Base-by-base conservation (phyloP, 192 early-diverging fungal species). In the Coemansia sp. region DNA sequence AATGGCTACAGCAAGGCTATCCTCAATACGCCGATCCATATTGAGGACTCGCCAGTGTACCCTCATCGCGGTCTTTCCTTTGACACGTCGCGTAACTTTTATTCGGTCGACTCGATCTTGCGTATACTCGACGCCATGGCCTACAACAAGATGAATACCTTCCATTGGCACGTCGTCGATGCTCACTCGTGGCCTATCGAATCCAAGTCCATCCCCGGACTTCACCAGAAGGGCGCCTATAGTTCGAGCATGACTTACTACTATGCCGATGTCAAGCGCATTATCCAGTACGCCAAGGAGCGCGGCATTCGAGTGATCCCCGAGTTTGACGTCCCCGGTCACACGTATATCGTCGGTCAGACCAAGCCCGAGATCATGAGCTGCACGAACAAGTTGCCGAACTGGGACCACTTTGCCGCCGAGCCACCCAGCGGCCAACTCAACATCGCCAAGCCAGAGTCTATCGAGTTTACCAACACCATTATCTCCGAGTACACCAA, bases 261-360 rank as follows among this genome's bases (percentile, higher is more conserved):
- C 17, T 88, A 92, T 70, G 59, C 75, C 14, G 93, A 96, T 36
- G 87, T 96, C 23, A 34, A 82, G 46, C 64, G 68, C 0, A 83
- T 97, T 36, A 84, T 96, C 27, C 53, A 85, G 25, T 94, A 93
- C 76, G 94, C 87, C 48, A 77, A 81, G 27, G 84, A 85, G 32
- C 88, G 90, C 31, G 93, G 93, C n/a, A 89, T 96, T 51, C 87
- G 95, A 11, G 85, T 97, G 12, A 90, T 96, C 45, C 94, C 94
- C 3, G 95, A 97, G 76, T 86, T 95, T 62, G 94, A 97, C 68
- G 92, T 93, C 72, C 92, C 93, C 25, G 90, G 90, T 0, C 91
- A 96, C 68, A 91, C 89, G 6, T 77, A 83, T 50, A 77, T 82
- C 82, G 46, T 89, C 11, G 75, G 82, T 5, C 77, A 73, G 72